A percentile compares a stretch with the other conserved stretches of the same genome.
phyloP scores from a whole-genome alignment of 352 stramenopile genomes.

The Peronospora destructor region DNA sequence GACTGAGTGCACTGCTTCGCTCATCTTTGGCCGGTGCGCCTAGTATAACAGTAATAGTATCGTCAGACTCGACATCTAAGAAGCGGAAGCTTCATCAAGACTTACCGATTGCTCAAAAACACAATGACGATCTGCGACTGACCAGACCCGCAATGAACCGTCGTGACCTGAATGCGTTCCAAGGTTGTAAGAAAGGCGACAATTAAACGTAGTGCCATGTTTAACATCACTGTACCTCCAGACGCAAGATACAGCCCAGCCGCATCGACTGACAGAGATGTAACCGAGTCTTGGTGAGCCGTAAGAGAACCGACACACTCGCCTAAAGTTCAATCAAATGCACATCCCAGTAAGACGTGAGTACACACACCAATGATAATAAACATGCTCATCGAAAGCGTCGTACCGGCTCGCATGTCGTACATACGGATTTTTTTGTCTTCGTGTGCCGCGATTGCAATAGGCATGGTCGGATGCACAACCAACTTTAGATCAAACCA shows the following conservation, averaged over 20 bases:
- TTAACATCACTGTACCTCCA: constrained; percentile 34
- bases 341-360: background rate
- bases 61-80: background rate
- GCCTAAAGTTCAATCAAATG: constrained; percentile 23
- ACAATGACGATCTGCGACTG: constrained; percentile 71
- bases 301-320: constrained; percentile 72
- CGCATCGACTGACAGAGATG: constrained; percentile 71
- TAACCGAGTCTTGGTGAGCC: constrained; percentile 77
- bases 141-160: constrained; percentile 80
- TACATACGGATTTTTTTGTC: constrained; percentile 83
- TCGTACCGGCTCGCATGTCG: constrained; percentile 61
- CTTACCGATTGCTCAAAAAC: constrained; percentile 79
- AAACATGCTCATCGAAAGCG: background rate
- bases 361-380: background rate
- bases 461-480: constrained; percentile 77
- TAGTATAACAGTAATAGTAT: constrained; percentile 16
- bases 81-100: constrained; percentile 1
- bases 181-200: background rate
- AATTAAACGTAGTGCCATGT: background rate
- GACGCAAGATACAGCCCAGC: constrained; percentile 69
- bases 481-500: constrained; percentile 28
- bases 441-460: constrained; percentile 75
- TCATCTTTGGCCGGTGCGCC: constrained; percentile 76
- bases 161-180: constrained; percentile 49
- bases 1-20: constrained; percentile 70